Percentiles rank a stretch among this genome's conserved stretches.
Evolutionary conservation across 495 filamentous ascomycete species (phyloP).

Genomic region (Penicillium flavigenum): DNA sequence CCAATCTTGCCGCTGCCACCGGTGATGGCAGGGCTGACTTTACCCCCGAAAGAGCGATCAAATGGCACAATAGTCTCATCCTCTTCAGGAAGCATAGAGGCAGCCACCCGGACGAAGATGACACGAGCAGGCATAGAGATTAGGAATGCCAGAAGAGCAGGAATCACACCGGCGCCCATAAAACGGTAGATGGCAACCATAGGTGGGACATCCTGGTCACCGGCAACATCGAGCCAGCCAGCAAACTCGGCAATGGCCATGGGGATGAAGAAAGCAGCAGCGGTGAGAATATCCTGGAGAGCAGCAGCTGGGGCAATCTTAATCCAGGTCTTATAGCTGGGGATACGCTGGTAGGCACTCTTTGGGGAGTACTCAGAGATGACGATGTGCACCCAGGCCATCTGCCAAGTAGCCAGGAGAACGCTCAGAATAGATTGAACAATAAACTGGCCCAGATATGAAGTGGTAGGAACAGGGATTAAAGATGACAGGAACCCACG

Average conservation of each 20-base stretch:
- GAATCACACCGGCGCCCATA: slow-evolving; percentile 35
- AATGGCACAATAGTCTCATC: slow-evolving; percentile 75
- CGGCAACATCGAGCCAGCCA: slow-evolving; percentile 28
- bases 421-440: slow-evolving; percentile 40
- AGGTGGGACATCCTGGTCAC: slow-evolving; percentile 18
- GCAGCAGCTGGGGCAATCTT: slow-evolving; percentile 53
- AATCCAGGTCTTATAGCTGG: slow-evolving; percentile 43
- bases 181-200: slow-evolving; percentile 28
- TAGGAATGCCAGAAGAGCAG: slow-evolving; percentile 42
- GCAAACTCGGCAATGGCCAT: slow-evolving; percentile 33
- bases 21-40: slow-evolving; percentile 58
- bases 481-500: slow-evolving; percentile 26
- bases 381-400: slow-evolving; percentile 61
- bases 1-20: slow-evolving; percentile 67
- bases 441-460: slow-evolving; percentile 39
- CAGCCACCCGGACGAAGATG: slow-evolving; percentile 66
- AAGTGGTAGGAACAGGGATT: slow-evolving; percentile 26
- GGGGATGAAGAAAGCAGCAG: slow-evolving; percentile 40
- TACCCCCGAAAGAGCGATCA: slow-evolving; percentile 65
- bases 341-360: slow-evolving; percentile 53
- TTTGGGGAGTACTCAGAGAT: slow-evolving; percentile 56
- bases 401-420: slow-evolving; percentile 49
- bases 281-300: slow-evolving; percentile 38
- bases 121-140: slow-evolving; percentile 62
- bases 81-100: slow-evolving; percentile 66